Evolutionary conservation across 2,329 filamentous ascomycete species (phyloP), one percentile per base, ranked within the genome.

Genomic region (Chrysoporthe cubensis): DNA sequence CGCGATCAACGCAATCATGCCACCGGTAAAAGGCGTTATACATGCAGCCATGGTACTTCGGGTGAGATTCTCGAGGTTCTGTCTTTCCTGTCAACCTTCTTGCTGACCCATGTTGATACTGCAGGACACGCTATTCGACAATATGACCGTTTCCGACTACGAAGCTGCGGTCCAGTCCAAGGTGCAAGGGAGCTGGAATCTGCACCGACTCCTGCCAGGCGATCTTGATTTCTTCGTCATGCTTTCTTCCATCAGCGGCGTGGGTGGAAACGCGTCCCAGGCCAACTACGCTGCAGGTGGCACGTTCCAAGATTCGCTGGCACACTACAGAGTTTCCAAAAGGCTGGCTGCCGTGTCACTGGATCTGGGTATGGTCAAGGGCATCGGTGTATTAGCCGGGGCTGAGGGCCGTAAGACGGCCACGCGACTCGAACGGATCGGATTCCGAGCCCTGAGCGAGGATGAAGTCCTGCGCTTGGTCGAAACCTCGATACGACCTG

Each of bases 301-400:
- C 52, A 71, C 74, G 0, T 80, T 76, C 71, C 76, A 79, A 42
- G 79, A 80, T 66, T 74, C 73, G 0, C 66, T 76, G 2, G 74
- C 74, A 0, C 62, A 58, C 0, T 65, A 71, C 52, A 71, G 73
- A 13, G 57, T 61, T 5, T 42, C 66, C 2, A 57, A 59, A 4
- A 71, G 73, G 6, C 63, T 73, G 6, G 69, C 71, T 0, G 72
- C 68, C 11, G 72, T 74, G 4, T 69, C 73, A 9, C 66, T 74
- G n/a, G 72, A 75, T 52, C 63, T 75, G 2, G 71, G 14, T 44
- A 2, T 11, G 11, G 43, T 44, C 14, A 16, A 16, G 43, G 9
- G 8, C 9, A 11, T 44, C 11, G 43, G 43, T 4, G 42, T 43
- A 43, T 43, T 13, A 5, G 42, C 7, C 42, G 42, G 7, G 8